Evolutionary conservation across 2,329 filamentous ascomycete species (phyloP).

Genomic region (Zymoseptoria passerinii): DNA sequence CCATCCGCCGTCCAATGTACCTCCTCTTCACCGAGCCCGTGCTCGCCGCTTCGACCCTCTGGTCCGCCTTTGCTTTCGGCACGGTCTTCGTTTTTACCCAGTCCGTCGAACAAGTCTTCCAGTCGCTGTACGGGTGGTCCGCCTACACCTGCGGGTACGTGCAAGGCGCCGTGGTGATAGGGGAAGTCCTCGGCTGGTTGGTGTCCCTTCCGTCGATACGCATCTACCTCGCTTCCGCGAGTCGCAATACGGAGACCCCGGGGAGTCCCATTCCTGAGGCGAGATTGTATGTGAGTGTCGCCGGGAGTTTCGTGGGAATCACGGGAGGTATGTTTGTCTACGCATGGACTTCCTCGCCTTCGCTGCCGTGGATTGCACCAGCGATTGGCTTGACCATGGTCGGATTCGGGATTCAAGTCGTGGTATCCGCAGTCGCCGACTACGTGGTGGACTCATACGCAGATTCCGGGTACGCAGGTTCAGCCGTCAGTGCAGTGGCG

Average conservation of each 20-base stretch:
- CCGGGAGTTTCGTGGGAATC: constrained; percentile 40
- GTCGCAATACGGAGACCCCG: constrained; percentile 30
- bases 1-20: constrained; percentile 27
- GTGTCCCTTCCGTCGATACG: constrained; percentile 27
- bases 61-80: constrained; percentile 42
- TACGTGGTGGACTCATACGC: constrained; percentile 46
- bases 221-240: constrained; percentile 37
- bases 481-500: constrained; percentile 41
- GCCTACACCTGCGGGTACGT: constrained; percentile 39
- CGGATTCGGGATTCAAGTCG: constrained; percentile 42
- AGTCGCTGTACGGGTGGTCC: constrained; percentile 33
- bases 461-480: constrained; percentile 39
- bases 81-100: constrained; percentile 45
- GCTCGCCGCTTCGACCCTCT: constrained; percentile 41
- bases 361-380: constrained; percentile 41
- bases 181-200: constrained; percentile 37
- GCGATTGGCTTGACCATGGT: constrained; percentile 41
- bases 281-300: constrained; percentile 37
- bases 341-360: constrained; percentile 40
- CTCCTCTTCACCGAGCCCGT: constrained; percentile 45
- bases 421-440: constrained; percentile 39
- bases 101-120: constrained; percentile 38
- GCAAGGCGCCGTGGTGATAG: constrained; percentile 39
- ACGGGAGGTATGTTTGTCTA: constrained; percentile 45
- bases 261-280: constrained; percentile 38